Conservation (phyloP, 352 stramenopile species). For the Pythium oligandrum region DNA sequence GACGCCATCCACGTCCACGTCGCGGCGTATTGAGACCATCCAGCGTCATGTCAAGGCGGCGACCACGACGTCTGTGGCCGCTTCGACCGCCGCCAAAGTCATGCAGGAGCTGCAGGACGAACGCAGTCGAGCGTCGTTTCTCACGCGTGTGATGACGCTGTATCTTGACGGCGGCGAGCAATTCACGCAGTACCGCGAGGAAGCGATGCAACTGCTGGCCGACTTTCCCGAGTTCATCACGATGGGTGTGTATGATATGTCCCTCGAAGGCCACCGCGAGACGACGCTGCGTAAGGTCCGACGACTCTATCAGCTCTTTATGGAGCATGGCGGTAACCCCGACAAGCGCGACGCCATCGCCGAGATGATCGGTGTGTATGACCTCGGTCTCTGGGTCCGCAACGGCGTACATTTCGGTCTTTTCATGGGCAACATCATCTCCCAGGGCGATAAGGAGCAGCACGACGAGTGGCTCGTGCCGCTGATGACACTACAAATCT, state of each 20-base stretch:
- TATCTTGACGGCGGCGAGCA: conserved; percentile 49
- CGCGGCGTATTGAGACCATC: conserved; percentile 43
- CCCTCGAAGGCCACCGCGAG: conserved; percentile 43
- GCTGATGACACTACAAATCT: conserved; percentile 75
- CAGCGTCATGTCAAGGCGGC: conserved; percentile 36
- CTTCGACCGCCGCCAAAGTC: conserved; percentile 35
- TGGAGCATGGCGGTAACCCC: conserved; percentile 43
- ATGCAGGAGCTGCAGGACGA: conserved; percentile 46
- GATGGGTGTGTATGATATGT: conserved; percentile 41
- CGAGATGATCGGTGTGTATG: conserved; percentile 60
- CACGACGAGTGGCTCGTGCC: conserved; percentile 73
- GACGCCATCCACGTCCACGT: not conserved
- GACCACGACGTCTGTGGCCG: conserved; percentile 15
- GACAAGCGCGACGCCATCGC: conserved; percentile 60
- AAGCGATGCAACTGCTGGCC: conserved; percentile 46
- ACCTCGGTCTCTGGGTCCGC: conserved; percentile 60
- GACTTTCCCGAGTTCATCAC: conserved; percentile 39
- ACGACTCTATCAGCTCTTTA: conserved; percentile 53
- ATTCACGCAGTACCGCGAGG: conserved; percentile 38
- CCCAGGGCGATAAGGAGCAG: conserved; percentile 74
- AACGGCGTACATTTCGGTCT: conserved; percentile 83
- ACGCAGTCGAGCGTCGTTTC: conserved; percentile 43
- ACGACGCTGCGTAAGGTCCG: conserved; percentile 49
- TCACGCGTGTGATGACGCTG: conserved; percentile 46
- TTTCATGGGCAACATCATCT: conserved; percentile 72